Percentiles rank a stretch among this genome's conserved stretches.
Evolutionary conservation across 306 rosid genomes (phyloP).

Genomic region (Casuarina glauca): DNA sequence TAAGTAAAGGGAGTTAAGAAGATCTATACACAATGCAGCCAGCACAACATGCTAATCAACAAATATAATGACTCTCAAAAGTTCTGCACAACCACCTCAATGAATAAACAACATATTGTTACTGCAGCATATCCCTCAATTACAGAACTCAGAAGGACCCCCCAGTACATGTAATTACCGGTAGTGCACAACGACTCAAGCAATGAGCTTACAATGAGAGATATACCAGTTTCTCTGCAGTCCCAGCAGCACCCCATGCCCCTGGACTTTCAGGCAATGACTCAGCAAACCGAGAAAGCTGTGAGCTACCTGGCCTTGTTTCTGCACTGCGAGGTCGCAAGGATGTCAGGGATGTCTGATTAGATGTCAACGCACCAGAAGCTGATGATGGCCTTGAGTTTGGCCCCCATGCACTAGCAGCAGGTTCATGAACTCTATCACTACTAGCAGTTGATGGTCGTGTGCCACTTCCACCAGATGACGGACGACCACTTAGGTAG

Average conservation of each 20-base stretch:
- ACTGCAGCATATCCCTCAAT: neutral
- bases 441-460: slow-evolving; percentile 95
- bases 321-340: slow-evolving; percentile 98
- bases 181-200: slow-evolving; percentile 11
- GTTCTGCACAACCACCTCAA: neutral
- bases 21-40: neutral
- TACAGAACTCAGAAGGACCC: neutral
- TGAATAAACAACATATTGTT: neutral
- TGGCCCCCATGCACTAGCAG: slow-evolving; percentile 66
- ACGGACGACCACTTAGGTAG: slow-evolving; percentile 75
- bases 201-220: slow-evolving; percentile 20
- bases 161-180: neutral
- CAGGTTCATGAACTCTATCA: slow-evolving; percentile 70
- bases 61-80: neutral
- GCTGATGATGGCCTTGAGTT: slow-evolving; percentile 96
- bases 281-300: slow-evolving; percentile 94
- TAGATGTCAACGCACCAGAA: slow-evolving; percentile 75
- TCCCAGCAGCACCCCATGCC: slow-evolving; percentile 75
- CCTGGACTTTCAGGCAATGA: slow-evolving; percentile 60
- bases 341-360: slow-evolving; percentile 61
- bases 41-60: neutral
- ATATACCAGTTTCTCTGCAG: slow-evolving; percentile 80
- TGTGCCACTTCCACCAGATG: slow-evolving; percentile 92
- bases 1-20: neutral
- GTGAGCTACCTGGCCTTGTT: slow-evolving; percentile 94